phyloP scores from a whole-genome alignment of 1,139 yeast genomes.

The Saccharomyces hybrid region DNA sequence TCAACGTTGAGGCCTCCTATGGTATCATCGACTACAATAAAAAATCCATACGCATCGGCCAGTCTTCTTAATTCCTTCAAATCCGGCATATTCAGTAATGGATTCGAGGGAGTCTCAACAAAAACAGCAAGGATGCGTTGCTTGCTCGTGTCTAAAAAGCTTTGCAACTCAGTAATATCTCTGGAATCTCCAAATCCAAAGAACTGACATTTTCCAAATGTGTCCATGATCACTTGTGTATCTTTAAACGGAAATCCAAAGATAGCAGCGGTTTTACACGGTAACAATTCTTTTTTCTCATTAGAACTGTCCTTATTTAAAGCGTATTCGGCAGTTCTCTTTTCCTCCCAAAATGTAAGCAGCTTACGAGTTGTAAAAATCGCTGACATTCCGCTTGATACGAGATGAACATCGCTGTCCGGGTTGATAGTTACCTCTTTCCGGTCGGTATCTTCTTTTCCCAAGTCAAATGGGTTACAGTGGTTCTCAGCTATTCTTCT shows the following conservation, averaged over 20 bases:
- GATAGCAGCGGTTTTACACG: slow-evolving; percentile 46
- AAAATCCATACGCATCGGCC: slow-evolving; percentile 63
- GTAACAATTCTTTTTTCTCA: neutral
- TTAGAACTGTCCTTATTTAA: neutral
- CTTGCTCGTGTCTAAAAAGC: slow-evolving; percentile 49
- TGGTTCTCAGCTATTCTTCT: slow-evolving; percentile 68
- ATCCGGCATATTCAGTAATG: slow-evolving; percentile 78
- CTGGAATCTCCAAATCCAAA: slow-evolving; percentile 76
- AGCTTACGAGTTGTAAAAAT: slow-evolving; percentile 77
- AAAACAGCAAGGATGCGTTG: slow-evolving; percentile 59
- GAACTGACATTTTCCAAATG: slow-evolving; percentile 84
- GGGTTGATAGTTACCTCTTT: slow-evolving; percentile 21
- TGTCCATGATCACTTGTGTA: slow-evolving; percentile 72
- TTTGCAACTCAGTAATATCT: slow-evolving; percentile 62
- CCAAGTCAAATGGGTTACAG: slow-evolving; percentile 31
- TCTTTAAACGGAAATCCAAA: slow-evolving; percentile 96
- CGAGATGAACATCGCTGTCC: slow-evolving; percentile 54
- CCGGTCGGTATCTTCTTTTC: neutral
- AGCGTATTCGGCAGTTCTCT: slow-evolving; percentile 33
- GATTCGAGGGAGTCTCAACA: slow-evolving; percentile 93
- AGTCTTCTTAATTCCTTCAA: slow-evolving; percentile 53
- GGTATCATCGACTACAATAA: slow-evolving; percentile 88
- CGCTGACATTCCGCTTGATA: slow-evolving; percentile 92
- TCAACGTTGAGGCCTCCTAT: slow-evolving; percentile 85
- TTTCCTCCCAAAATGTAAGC: slow-evolving; percentile 37